Conservation (phyloP, 2,329 filamentous ascomycete species). For the Monilinia vaccinii-corymbosi region DNA sequence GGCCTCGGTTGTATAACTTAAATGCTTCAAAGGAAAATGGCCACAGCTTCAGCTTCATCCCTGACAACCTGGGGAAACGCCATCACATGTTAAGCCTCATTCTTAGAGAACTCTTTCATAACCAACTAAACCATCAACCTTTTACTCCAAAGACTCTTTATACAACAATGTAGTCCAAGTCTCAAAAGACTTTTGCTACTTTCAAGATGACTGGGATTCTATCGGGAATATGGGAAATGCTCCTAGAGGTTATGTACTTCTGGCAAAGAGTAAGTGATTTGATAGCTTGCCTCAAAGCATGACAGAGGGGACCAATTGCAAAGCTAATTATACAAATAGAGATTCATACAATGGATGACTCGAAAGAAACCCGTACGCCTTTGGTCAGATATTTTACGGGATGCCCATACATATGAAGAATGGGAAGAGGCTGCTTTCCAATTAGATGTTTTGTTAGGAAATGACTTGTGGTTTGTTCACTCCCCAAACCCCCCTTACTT, state of each 20-base stretch:
- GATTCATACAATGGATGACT: constrained; percentile 57
- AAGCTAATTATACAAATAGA: constrained; percentile 39
- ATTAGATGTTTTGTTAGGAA: constrained; percentile 71
- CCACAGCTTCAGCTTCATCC: constrained; percentile 10
- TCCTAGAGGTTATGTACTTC: constrained; percentile 52
- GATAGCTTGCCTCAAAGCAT: background rate
- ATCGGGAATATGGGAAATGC: constrained; percentile 44
- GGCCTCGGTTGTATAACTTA: background rate
- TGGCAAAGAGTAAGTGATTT: constrained; percentile 45
- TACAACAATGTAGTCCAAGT: background rate
- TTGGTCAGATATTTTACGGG: constrained; percentile 55
- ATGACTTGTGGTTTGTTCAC: constrained; percentile 63
- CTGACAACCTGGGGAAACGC: constrained; percentile 6
- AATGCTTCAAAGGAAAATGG: background rate
- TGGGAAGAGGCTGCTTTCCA: constrained; percentile 80
- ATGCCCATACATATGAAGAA: constrained; percentile 66
- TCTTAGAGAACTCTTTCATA: background rate
- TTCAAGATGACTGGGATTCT: constrained; percentile 24
- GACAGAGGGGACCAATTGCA: background rate
- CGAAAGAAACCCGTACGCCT: constrained; percentile 54
- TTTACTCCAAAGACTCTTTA: background rate
- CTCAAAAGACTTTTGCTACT: background rate
- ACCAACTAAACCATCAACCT: background rate
- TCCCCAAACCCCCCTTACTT: background rate
- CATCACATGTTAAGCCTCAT: constrained; percentile 8